Conservation (phyloP, 192 early-diverging fungal species). For the Coemansia interrupta region DNA sequence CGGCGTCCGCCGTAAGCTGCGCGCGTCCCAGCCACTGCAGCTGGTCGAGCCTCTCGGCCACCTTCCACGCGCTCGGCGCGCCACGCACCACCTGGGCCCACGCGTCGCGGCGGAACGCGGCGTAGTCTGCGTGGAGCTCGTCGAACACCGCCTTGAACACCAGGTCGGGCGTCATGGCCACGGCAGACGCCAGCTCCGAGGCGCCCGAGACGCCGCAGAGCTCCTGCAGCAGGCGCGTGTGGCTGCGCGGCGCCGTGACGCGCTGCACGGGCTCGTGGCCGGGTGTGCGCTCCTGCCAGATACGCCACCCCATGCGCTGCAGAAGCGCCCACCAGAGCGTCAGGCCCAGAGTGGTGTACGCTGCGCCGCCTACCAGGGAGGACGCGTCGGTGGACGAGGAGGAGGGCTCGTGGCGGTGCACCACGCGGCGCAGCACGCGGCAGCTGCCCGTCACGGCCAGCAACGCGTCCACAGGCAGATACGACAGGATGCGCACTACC, state of each 20-base stretch:
- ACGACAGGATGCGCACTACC: constrained; percentile 18
- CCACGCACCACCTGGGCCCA: no score
- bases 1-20: constrained; percentile 14
- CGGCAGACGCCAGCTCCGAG: constrained; percentile 20
- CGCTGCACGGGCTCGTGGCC: constrained; percentile 30
- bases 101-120: constrained; percentile 12
- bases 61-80: constrained; percentile 5
- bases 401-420: constrained; percentile 22
- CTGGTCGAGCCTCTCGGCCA: constrained; percentile 46
- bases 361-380: constrained; percentile 10
- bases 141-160: constrained; percentile 46
- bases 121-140: constrained; percentile 24
- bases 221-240: constrained; percentile 15
- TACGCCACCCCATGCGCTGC: constrained; percentile 40
- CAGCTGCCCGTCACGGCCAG: constrained; percentile 33
- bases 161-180: constrained; percentile 32
- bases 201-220: constrained; percentile 32
- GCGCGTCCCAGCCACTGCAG: constrained; percentile 49
- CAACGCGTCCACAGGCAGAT: constrained; percentile 25
- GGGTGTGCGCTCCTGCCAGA: constrained; percentile 27
- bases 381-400: neutral
- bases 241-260: constrained; percentile 25
- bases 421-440: constrained; percentile 36
- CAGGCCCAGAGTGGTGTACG: constrained; percentile 31
- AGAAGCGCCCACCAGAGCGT: constrained; percentile 33